Percentiles rank a stretch among this genome's conserved stretches.
phyloP scores from a whole-genome alignment of 202 grass and related monocot genomes.

The Sporobolus alterniflorus region DNA sequence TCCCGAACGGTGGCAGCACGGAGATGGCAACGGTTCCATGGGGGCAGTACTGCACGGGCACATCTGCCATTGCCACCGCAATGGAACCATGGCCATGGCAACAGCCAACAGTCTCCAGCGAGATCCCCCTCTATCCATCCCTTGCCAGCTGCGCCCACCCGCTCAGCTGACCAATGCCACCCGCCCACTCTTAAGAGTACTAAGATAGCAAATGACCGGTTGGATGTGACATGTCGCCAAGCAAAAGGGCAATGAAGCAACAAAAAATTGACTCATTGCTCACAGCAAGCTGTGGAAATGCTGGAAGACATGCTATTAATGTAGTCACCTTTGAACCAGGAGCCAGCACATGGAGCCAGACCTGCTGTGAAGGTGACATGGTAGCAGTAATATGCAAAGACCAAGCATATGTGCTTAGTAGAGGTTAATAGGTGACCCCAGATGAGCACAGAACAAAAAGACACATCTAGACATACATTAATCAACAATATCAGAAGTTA shows the following conservation, averaged over 20 bases:
- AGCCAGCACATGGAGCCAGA: conserved; percentile 18
- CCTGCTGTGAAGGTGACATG: conserved; percentile 60
- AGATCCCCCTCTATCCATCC: too few species aligned
- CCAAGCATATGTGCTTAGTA: neutral
- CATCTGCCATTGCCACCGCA: too few species aligned
- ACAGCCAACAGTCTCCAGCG: too few species aligned
- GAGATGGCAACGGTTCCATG: too few species aligned
- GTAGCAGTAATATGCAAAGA: neutral
- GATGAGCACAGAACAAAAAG: neutral
- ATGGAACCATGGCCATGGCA: too few species aligned
- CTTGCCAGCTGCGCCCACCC: too few species aligned
- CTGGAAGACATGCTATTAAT: neutral
- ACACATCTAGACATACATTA: neutral
- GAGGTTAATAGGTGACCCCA: neutral
- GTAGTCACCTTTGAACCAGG: conserved; percentile 63
- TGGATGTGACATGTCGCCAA: conserved; percentile 36
- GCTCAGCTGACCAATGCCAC: too few species aligned
- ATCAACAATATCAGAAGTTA: neutral
- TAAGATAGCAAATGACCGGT: too few species aligned
- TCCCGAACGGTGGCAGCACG: too few species aligned
- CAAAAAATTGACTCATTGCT: neutral
- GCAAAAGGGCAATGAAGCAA: conserved; percentile 16
- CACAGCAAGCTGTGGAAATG: neutral
- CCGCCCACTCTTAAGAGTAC: too few species aligned
- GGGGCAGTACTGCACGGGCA: too few species aligned